Conservation (phyloP, 2,329 filamentous ascomycete genomes). For the Endoconidiophora polonica region DNA sequence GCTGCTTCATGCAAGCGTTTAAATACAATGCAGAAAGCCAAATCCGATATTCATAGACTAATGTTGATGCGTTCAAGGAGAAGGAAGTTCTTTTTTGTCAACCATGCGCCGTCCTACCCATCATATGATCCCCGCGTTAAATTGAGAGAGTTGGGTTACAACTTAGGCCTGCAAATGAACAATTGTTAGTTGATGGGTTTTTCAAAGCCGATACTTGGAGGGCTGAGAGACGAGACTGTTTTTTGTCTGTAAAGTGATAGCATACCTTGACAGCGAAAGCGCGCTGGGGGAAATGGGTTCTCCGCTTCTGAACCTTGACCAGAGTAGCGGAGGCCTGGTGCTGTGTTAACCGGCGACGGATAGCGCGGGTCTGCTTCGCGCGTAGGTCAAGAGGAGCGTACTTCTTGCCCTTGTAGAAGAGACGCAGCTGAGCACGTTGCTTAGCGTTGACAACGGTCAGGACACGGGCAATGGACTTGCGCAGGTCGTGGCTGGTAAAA, state of each 20-base stretch:
- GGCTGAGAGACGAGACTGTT: not conserved
- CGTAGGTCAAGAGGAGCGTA: slow-evolving; percentile 97
- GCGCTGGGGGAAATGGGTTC: slow-evolving; percentile 91
- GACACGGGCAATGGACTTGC: slow-evolving; percentile 98
- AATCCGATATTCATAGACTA: slow-evolving; percentile 14
- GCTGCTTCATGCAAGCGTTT: slow-evolving; percentile 13
- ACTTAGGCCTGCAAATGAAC: slow-evolving; percentile 10
- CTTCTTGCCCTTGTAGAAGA: slow-evolving; percentile 99
- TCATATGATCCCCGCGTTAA: slow-evolving; percentile 12
- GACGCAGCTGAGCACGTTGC: slow-evolving; percentile 91
- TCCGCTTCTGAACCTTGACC: slow-evolving; percentile 94
- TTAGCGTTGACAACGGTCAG: slow-evolving; percentile 99
- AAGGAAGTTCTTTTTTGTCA: slow-evolving; percentile 13
- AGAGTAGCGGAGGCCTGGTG: slow-evolving; percentile 73
- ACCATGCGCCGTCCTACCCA: slow-evolving; percentile 13
- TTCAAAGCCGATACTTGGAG: not conserved
- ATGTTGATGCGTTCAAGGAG: slow-evolving; percentile 13
- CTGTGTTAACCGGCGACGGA: slow-evolving; percentile 85
- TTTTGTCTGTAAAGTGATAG: not conserved
- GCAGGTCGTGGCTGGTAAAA: slow-evolving; percentile 70
- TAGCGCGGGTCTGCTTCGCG: slow-evolving; percentile 94
- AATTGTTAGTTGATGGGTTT: not conserved
- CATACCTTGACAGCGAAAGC: slow-evolving; percentile 95
- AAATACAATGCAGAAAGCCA: slow-evolving; percentile 13
- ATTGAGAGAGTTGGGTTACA: slow-evolving; percentile 9